phyloP scores from a whole-genome alignment of 2,329 filamentous ascomycete genomes.

The Zymoseptoria ardabiliae region DNA sequence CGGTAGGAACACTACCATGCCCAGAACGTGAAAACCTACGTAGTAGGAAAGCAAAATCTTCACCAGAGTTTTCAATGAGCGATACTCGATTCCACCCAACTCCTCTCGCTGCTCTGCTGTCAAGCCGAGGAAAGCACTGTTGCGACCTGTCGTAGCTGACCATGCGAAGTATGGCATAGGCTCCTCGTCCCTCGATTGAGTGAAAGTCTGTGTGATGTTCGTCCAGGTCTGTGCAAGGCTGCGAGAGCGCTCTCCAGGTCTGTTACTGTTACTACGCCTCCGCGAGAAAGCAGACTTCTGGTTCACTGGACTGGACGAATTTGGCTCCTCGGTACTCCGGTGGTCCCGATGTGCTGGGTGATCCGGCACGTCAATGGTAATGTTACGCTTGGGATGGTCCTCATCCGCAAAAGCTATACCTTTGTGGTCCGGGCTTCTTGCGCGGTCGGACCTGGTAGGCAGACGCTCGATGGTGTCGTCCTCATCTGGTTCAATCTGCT shows the following conservation, averaged over 20 bases:
- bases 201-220: slow-evolving; percentile 46
- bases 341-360: slow-evolving; percentile 30
- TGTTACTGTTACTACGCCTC: slow-evolving; percentile 2
- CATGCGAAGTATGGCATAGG: slow-evolving; percentile 87
- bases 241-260: slow-evolving; percentile 10
- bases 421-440: slow-evolving; percentile 17
- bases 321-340: neutral
- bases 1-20: slow-evolving; percentile 63
- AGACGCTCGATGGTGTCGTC: slow-evolving; percentile 24
- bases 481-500: slow-evolving; percentile 46
- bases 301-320: neutral
- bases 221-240: slow-evolving; percentile 46
- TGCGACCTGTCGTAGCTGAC: slow-evolving; percentile 84
- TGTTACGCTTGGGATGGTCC: slow-evolving; percentile 44
- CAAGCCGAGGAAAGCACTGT: slow-evolving; percentile 84
- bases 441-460: slow-evolving; percentile 23
- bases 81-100: slow-evolving; percentile 91
- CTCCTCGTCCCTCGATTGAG: slow-evolving; percentile 44
- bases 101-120: slow-evolving; percentile 90
- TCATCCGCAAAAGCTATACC: slow-evolving; percentile 19
- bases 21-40: slow-evolving; percentile 72
- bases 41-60: slow-evolving; percentile 72
- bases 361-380: slow-evolving; percentile 61
- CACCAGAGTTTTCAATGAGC: slow-evolving; percentile 78
- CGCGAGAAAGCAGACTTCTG: neutral